Percentiles rank a stretch among this genome's conserved stretches.
Evolutionary conservation across 441 rosid genomes (phyloP).

Genomic region (Gossypium trilobum): DNA sequence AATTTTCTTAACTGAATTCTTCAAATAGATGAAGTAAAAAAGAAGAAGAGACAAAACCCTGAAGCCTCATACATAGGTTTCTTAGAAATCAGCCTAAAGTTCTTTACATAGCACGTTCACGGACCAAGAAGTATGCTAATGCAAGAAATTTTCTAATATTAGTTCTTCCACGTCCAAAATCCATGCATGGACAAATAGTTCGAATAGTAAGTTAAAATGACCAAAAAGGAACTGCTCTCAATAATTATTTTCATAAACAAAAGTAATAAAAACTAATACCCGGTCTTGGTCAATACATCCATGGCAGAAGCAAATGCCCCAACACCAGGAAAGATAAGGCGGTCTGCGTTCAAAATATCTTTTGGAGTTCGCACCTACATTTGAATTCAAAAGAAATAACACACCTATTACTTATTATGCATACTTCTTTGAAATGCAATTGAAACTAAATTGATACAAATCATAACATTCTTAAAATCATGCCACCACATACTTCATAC

Average conservation of each 20-base stretch:
- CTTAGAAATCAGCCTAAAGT: background rate
- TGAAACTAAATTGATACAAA: constrained; percentile 1
- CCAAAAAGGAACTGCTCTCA: background rate
- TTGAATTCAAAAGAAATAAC: constrained; percentile 7
- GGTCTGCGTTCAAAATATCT: constrained; percentile 65
- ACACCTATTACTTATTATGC: background rate
- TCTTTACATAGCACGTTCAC: background rate
- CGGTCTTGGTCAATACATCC: constrained; percentile 72
- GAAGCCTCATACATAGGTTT: background rate
- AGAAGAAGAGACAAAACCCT: background rate
- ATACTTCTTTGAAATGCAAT: background rate
- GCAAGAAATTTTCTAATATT: background rate
- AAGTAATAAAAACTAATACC: constrained; percentile 30
- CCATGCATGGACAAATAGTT: background rate
- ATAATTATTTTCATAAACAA: background rate
- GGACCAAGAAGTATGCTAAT: background rate
- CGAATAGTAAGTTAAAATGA: background rate
- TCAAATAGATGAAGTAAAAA: background rate
- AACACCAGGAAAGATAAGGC: constrained; percentile 86
- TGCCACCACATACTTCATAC: constrained; percentile 1
- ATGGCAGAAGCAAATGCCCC: constrained; percentile 92
- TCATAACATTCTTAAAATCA: background rate
- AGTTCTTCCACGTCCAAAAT: background rate
- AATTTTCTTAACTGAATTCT: background rate
- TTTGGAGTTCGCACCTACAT: constrained; percentile 68